Evolutionary conservation across 2,329 filamentous ascomycete species (phyloP), one percentile per base, ranked within the genome.

Genomic region (Colletotrichum endophyticum): DNA sequence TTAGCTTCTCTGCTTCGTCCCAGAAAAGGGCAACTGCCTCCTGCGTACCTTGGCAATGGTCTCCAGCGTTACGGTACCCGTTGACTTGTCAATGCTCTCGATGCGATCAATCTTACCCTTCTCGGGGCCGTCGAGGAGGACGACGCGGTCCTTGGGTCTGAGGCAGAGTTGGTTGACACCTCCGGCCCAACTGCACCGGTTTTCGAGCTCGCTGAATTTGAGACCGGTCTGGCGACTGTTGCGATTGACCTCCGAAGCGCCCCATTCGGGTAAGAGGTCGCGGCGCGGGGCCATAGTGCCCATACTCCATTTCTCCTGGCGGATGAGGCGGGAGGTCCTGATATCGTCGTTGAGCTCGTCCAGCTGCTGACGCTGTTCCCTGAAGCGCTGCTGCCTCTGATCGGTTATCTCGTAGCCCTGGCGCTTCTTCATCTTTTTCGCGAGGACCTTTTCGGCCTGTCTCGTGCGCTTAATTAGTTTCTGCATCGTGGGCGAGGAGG

Each of bases 101-200:
- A 99, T 91, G n/a, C 87, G 87, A 67, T 95, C 95, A 85, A 99
- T 97, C 87, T 94, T 95, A 81, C 96, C 96, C 87, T 93, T 94
- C 81, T 97, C 94, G 44, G 90, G 90, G 11, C 96, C 96, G 77
- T 94, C 92, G 70, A 95, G 86, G 75, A 99, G 87, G 70, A 96
- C 95, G 36, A 98, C 96, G 76, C 97, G 91, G 85, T 99, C 97
- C 8, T 93, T 92, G 6, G 86, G 82, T 28, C 89, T 90, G 75
- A 96, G 87, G 79, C 92, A 94, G 77, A 95, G 87, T 83, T 89
- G 89, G 79, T 87, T 87, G 36, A 84, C 79, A 44, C 88, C 89
- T 61, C 91, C 90, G n/a, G 89, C 89, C 91, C 91, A 92, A 34
- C 84, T 87, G 77, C 86, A 88, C 56, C 90, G 85, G 78, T 86